A percentile compares a stretch with the other conserved stretches of the same genome.
Evolutionary conservation across 2,329 filamentous ascomycete species (phyloP).

Genomic region (Myriosclerotinia curreyana): DNA sequence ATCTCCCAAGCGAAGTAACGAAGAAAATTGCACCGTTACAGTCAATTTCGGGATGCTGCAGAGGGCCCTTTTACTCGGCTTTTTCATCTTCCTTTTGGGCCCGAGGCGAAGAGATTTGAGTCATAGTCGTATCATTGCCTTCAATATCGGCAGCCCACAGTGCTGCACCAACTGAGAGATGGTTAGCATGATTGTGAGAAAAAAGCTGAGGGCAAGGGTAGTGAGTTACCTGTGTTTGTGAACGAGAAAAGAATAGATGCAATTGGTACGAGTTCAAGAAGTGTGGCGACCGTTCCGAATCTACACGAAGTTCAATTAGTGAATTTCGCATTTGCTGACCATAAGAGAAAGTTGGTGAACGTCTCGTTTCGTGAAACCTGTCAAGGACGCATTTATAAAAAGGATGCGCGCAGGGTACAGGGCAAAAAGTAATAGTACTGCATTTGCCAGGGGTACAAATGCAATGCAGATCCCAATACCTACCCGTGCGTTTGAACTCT

Average conservation of each 20-base stretch:
- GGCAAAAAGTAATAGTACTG: not conserved
- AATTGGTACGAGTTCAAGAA: constrained; percentile 82
- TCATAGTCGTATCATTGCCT: constrained; percentile 35
- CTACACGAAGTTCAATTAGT: constrained; percentile 49
- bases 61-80: constrained; percentile 22
- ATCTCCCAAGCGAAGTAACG: constrained; percentile 5
- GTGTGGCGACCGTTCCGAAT: constrained; percentile 69
- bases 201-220: not conserved
- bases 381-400: constrained; percentile 15
- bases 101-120: constrained; percentile 31
- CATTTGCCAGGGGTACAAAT: not conserved
- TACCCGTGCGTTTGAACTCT: not conserved
- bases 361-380: constrained; percentile 15
- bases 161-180: constrained; percentile 71
- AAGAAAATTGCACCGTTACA: constrained; percentile 8
- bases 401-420: not conserved
- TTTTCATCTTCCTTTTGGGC: constrained; percentile 28
- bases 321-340: not conserved
- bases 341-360: not conserved
- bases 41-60: constrained; percentile 31
- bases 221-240: constrained; percentile 69
- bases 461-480: constrained; percentile 2
- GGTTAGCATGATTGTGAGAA: constrained; percentile 7
- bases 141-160: constrained; percentile 93
- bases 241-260: constrained; percentile 82